A percentile compares a stretch with the other conserved stretches of the same genome.
Conservation (phyloP, 1,139 yeast species). For the Yamadazyma diddensiae region DNA sequence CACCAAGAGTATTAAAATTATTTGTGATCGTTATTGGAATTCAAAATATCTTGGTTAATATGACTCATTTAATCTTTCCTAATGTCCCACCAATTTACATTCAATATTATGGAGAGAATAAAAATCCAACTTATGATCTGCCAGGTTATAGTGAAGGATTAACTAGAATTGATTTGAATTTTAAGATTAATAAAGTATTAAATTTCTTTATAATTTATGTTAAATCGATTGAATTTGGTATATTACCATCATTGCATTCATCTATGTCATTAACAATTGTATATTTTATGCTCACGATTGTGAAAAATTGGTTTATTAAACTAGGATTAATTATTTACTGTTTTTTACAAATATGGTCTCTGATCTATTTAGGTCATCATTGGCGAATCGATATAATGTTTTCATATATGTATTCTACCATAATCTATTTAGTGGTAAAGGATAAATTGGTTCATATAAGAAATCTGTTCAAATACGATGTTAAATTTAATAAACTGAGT, state of each 20-base stretch:
- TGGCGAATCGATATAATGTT: constrained; percentile 58
- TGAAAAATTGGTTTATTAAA: constrained; percentile 37
- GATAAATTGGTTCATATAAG: constrained; percentile 26
- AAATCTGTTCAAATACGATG: constrained; percentile 32
- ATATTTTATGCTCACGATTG: constrained; percentile 42
- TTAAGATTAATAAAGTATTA: constrained; percentile 52
- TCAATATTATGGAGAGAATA: constrained; percentile 54
- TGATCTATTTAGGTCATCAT: constrained; percentile 71
- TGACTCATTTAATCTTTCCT: constrained; percentile 59
- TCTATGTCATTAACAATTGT: constrained; percentile 60
- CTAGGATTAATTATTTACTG: constrained; percentile 36
- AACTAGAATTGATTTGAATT: constrained; percentile 57
- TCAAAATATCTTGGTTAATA: constrained; percentile 58
- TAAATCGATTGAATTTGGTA: constrained; percentile 70
- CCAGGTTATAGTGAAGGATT: constrained; percentile 72
- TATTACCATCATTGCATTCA: constrained; percentile 64
- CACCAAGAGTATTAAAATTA: constrained; percentile 55
- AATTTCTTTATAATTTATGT: constrained; percentile 62
- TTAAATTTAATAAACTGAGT: constrained; percentile 19
- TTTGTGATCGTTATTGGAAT: constrained; percentile 54
- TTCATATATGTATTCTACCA: constrained; percentile 26
- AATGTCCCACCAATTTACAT: constrained; percentile 75
- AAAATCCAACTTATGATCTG: constrained; percentile 53
- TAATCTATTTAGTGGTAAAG: constrained; percentile 20
- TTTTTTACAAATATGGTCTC: constrained; percentile 68